phyloP scores from a whole-genome alignment of 345 rosid species.

The Draba incana region DNA sequence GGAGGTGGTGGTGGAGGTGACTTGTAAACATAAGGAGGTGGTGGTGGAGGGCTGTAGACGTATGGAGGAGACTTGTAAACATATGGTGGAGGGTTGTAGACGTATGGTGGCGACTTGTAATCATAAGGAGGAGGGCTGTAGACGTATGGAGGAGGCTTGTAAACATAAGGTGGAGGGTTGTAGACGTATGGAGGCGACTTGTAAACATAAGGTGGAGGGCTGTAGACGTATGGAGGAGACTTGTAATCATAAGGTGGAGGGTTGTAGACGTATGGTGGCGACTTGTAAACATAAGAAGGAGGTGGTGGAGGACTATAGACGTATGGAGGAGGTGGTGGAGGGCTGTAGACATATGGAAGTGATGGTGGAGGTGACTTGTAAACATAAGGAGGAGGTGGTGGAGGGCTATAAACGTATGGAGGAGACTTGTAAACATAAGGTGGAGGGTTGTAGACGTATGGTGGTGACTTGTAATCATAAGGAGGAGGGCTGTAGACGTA shows the following conservation, averaged over 20 bases:
- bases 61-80: background rate
- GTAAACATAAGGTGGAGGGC: background rate
- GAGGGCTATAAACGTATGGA: background rate
- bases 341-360: background rate
- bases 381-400: background rate
- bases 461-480: background rate
- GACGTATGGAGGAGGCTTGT: background rate
- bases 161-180: background rate
- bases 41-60: background rate
- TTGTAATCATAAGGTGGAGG: background rate
- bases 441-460: background rate
- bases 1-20: constrained; percentile 8
- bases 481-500: too few relatives aligned
- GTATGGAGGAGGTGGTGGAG: constrained; percentile 3
- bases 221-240: background rate
- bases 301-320: background rate
- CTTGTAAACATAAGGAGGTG: background rate
- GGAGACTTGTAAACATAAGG: too few relatives aligned
- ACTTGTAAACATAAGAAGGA: background rate
- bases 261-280: background rate
- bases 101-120: background rate
- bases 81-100: background rate
- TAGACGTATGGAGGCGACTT: constrained; percentile 3
- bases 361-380: background rate
- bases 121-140: background rate